phyloP scores from a whole-genome alignment of 371 early-diverging fungal species.

The Mucor sp. region DNA sequence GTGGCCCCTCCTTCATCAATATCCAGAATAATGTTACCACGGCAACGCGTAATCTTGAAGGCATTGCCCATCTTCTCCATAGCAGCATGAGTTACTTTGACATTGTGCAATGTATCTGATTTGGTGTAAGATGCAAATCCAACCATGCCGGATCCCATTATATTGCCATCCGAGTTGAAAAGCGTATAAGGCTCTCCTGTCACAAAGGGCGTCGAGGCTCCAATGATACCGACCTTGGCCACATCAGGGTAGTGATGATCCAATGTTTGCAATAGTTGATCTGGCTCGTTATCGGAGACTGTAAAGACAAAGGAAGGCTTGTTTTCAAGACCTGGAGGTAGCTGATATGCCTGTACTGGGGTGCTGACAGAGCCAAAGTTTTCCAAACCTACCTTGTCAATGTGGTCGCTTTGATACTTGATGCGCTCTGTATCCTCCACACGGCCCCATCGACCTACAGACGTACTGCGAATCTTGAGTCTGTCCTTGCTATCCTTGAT shows the following conservation, averaged over 20 bases:
- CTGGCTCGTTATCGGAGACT: slow-evolving; percentile 68
- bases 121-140: slow-evolving; percentile 55
- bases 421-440: slow-evolving; percentile 37
- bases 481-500: slow-evolving; percentile 37
- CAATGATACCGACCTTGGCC: slow-evolving; percentile 61
- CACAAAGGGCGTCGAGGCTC: slow-evolving; percentile 73
- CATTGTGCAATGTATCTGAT: neutral
- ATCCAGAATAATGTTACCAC: slow-evolving; percentile 75
- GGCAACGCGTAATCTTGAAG: slow-evolving; percentile 62
- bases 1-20: slow-evolving; percentile 69
- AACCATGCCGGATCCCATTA: slow-evolving; percentile 62
- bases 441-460: slow-evolving; percentile 64
- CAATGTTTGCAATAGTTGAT: slow-evolving; percentile 57
- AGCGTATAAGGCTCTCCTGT: slow-evolving; percentile 66
- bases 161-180: slow-evolving; percentile 43
- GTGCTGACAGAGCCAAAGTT: slow-evolving; percentile 46
- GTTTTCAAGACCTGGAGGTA: slow-evolving; percentile 19
- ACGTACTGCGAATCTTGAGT: slow-evolving; percentile 50
- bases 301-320: slow-evolving; percentile 49
- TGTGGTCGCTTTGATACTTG: slow-evolving; percentile 35
- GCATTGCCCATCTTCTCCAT: slow-evolving; percentile 56
- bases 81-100: slow-evolving; percentile 38
- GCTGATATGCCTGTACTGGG: slow-evolving; percentile 23
- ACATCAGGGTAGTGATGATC: slow-evolving; percentile 55
- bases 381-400: slow-evolving; percentile 52